These are phyloP conservation scores for Trichoderma sp. DNA, from an alignment of 2,329 filamentous ascomycete genomes.

Conservation along the genomic window DNA sequence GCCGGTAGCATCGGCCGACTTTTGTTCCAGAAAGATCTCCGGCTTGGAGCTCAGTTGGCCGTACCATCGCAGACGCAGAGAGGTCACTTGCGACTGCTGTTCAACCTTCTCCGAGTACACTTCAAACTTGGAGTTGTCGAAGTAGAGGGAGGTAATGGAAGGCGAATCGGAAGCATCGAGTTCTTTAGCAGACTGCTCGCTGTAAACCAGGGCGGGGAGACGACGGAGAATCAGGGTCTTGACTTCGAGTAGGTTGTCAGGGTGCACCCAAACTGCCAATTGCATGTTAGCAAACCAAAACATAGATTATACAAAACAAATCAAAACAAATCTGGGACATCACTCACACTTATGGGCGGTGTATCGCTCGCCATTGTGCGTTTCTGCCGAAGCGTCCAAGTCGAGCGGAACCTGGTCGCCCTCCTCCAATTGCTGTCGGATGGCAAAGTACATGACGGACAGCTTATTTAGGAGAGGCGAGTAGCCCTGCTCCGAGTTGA, in stretches of 20 bases:
- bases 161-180: conserved; percentile 81
- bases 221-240: conserved; percentile 93
- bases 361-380: conserved; percentile 70
- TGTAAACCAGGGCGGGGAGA: conserved; percentile 90
- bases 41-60: conserved; percentile 78
- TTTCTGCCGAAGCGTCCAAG: conserved; percentile 56
- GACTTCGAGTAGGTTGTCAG: conserved; percentile 92
- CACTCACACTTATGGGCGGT: conserved; percentile 80
- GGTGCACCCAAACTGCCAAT: conserved; percentile 81
- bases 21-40: conserved; percentile 86
- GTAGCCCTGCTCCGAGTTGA: conserved; percentile 91
- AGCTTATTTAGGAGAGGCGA: conserved; percentile 86
- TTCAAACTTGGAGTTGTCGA: conserved; percentile 83
- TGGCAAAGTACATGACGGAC: conserved; percentile 94
- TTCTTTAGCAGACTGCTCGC: conserved; percentile 80
- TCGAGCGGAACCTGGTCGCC: conserved; percentile 47
- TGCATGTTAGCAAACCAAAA: conserved; percentile 13
- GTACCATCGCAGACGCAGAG: conserved; percentile 87
- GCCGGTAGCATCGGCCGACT: conserved; percentile 75
- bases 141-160: conserved; percentile 92
- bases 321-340: no score
- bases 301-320: background rate
- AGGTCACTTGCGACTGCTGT: conserved; percentile 72
- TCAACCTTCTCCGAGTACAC: conserved; percentile 86
- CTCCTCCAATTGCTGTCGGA: conserved; percentile 78